Evolutionary conservation across 345 rosid genomes (phyloP).

Genomic region (Garcia nutans): DNA sequence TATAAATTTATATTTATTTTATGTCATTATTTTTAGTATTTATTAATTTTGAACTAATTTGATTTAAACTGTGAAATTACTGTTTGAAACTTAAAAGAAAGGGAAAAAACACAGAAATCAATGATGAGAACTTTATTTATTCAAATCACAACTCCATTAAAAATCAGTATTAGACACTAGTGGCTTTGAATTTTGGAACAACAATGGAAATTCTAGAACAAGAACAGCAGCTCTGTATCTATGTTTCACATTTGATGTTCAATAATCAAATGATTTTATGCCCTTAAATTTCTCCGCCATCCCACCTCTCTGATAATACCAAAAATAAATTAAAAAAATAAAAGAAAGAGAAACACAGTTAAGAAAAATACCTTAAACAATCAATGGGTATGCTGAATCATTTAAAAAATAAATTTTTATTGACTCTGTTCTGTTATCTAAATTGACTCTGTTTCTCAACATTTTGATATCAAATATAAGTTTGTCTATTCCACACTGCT

Average conservation of each 20-base stretch:
- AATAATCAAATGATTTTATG: conserved; percentile 12
- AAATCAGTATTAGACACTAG: background rate
- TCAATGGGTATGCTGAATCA: no score
- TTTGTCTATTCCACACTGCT: conserved; percentile 3
- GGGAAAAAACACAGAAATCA: no score
- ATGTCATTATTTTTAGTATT: no score
- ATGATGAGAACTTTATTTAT: no score
- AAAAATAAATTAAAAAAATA: background rate
- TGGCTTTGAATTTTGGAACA: background rate
- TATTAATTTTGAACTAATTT: no score
- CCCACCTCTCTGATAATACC: background rate
- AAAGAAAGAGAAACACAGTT: background rate
- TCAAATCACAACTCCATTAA: background rate
- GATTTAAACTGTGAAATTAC: no score
- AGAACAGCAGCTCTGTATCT: background rate
- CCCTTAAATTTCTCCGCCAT: background rate
- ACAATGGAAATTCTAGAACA: background rate
- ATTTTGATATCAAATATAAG: no score
- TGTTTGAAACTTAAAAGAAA: no score
- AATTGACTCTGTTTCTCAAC: no score
- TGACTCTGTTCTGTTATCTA: background rate
- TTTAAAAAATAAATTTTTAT: background rate
- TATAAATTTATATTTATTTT: no score
- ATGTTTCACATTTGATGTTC: background rate
- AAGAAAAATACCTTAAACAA: background rate